Evolutionary conservation across 345 rosid species (phyloP), one percentile per base, ranked within the genome.

Genomic region (Gossypium mustelinum): DNA sequence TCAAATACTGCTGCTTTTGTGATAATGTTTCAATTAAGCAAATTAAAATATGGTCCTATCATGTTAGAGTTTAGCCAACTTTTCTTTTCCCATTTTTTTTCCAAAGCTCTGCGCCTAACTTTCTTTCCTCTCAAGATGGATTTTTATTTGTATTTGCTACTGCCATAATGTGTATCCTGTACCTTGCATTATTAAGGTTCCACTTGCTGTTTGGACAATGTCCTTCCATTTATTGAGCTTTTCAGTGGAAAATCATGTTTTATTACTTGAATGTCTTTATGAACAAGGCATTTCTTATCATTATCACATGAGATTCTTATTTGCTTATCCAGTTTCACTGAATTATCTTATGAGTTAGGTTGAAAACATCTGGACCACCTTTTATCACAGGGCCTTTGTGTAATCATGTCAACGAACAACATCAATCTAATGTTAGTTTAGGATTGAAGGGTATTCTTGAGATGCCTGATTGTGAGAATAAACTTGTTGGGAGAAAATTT

Each of bases 361-460:
- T 67, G 56, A 47, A 67, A 67, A 67, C 17, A 22, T 67, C 71
- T 67, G 71, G 41, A 47, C 56, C 7, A 47, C 71, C 71, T 67
- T 67, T 67, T 68, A 50, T 68, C 14, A 2, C 58, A 68, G 72
- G 24, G 56, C 39, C 45, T 45, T 67, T 25, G 11, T 47, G 20
- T 68, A 24, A 43, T 16, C 12, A 74, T 27, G 57, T 74, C 64
- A 60, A 43, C 18, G 70, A 50, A 76, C 61, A 75, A 77, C 84
- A 76, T 77, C 62, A 80, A 48, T 73, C 34, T 45, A 74, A 34
- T 59, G 20, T 64, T 10, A 90, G 65, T 73, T 88, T 81, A 75
- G 97, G 97, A 65, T 81, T 92, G 82, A 89, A 87, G 79, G 94
- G 74, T 73, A 77, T 92, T 77, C 86, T 92, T 27, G 60, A 48